These are phyloP conservation scores for Phalaenopsis equestris DNA, from an alignment of 106 monocot genomes.

Conservation along the genomic window DNA sequence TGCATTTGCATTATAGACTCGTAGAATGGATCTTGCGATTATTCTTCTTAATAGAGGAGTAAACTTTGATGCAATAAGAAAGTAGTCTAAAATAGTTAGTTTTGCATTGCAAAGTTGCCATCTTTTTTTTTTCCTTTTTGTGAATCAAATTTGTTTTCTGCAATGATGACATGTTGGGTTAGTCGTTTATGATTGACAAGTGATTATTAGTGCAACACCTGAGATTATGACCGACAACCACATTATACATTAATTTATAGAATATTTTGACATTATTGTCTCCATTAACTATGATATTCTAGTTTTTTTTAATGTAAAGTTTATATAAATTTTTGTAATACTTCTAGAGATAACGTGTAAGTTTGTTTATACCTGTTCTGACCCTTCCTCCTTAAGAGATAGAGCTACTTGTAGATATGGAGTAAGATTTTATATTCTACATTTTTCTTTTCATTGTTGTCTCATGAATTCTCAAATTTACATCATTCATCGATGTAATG, in stretches of 20 bases:
- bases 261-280: neutral
- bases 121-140: neutral
- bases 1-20: constrained; percentile 39
- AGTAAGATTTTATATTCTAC: constrained; percentile 43
- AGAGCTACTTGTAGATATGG: constrained; percentile 93
- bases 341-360: constrained; percentile 84
- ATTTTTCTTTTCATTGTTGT: neutral
- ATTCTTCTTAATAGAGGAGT: constrained; percentile 83
- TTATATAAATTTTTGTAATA: constrained; percentile 4
- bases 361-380: constrained; percentile 96
- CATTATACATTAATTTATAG: constrained; percentile 38
- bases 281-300: neutral
- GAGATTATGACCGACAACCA: constrained; percentile 94
- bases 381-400: constrained; percentile 96
- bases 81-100: constrained; percentile 85
- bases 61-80: constrained; percentile 78
- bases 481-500: no score
- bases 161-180: constrained; percentile 72
- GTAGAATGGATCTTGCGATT: constrained; percentile 76
- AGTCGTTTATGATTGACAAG: constrained; percentile 89
- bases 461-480: neutral
- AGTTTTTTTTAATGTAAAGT: neutral
- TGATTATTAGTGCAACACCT: constrained; percentile 83
- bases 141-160: neutral
- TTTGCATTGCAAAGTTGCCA: constrained; percentile 1